Conservation (phyloP, 2,329 filamentous ascomycete species). For the Aciculosporium take region DNA sequence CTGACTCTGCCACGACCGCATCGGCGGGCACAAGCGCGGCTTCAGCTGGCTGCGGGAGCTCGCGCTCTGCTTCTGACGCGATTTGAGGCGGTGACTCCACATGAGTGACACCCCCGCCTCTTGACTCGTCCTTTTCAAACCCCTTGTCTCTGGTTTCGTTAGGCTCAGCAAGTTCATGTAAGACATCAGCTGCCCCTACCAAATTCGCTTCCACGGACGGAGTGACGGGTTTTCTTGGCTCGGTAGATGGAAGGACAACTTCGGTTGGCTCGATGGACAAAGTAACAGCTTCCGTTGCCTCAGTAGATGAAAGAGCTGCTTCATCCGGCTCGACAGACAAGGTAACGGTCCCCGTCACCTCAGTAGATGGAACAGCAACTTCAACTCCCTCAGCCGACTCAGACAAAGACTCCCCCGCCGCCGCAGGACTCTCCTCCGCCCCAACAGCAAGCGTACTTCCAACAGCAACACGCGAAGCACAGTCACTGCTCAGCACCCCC, state of each 20-base stretch:
- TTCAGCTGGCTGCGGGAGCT: too few relatives aligned
- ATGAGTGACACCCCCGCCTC: too few relatives aligned
- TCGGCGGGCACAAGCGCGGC: not conserved
- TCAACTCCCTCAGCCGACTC: not conserved
- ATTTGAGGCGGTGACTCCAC: too few relatives aligned
- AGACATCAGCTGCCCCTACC: not conserved
- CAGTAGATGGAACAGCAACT: not conserved
- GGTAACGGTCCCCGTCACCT: too few relatives aligned
- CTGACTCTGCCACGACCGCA: not conserved
- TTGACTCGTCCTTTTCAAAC: too few relatives aligned
- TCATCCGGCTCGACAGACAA: too few relatives aligned
- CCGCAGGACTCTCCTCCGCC: not conserved
- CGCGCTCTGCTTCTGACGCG: too few relatives aligned
- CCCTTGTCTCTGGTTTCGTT: too few relatives aligned
- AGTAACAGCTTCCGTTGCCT: not conserved
- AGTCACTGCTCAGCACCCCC: not conserved
- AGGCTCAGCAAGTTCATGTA: too few relatives aligned
- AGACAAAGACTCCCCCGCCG: not conserved
- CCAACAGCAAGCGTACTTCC: not conserved
- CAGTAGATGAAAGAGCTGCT: too few relatives aligned
- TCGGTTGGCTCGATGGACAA: not conserved
- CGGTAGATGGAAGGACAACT: not conserved
- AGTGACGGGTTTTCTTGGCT: not conserved
- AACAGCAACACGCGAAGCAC: not conserved
- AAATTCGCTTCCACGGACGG: not conserved